A percentile compares a stretch with the other conserved stretches of the same genome.
These are phyloP conservation scores for Marasmius fiardii DNA, from an alignment of 1,284 basidiomycete genomes.

Conservation along the genomic window DNA sequence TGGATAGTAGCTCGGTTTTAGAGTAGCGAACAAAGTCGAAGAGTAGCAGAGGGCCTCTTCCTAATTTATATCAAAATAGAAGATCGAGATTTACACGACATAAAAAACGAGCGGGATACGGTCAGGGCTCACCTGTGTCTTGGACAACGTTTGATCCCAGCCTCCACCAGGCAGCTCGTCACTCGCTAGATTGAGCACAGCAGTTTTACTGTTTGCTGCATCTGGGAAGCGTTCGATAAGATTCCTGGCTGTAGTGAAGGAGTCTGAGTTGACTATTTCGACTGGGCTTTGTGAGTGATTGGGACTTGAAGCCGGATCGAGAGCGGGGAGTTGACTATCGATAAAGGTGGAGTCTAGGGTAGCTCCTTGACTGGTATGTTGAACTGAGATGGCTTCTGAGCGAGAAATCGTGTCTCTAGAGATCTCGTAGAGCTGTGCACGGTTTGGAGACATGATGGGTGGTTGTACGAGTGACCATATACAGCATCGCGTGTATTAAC, in stretches of 20 bases:
- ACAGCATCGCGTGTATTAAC: too few relatives aligned
- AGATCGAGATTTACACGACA: background rate
- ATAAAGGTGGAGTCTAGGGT: constrained; percentile 1
- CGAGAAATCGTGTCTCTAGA: constrained; percentile 1
- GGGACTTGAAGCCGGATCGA: constrained; percentile 2
- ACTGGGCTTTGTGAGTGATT: background rate
- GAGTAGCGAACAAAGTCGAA: constrained; percentile 39
- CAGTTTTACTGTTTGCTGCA: constrained; percentile 25
- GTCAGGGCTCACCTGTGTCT: constrained; percentile 37
- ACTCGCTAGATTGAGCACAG: constrained; percentile 41
- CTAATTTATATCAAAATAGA: constrained; percentile 17
- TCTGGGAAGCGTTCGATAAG: constrained; percentile 3
- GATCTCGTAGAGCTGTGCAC: background rate
- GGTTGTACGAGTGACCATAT: background rate
- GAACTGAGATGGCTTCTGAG: background rate
- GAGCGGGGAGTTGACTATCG: background rate
- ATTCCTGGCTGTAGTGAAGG: constrained; percentile 1
- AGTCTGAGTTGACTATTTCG: constrained; percentile 5
- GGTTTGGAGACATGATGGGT: background rate
- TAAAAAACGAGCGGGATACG: too few relatives aligned
- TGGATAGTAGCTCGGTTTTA: constrained; percentile 38
- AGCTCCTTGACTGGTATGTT: constrained; percentile 2
- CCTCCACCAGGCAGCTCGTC: constrained; percentile 34
- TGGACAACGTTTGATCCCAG: constrained; percentile 23
- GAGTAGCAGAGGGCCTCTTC: constrained; percentile 45